Percentiles rank a stretch among this genome's conserved stretches.
These are phyloP conservation scores for Penicillium frequentans DNA, from an alignment of 2,329 filamentous ascomycete species.

Conservation along the genomic window DNA sequence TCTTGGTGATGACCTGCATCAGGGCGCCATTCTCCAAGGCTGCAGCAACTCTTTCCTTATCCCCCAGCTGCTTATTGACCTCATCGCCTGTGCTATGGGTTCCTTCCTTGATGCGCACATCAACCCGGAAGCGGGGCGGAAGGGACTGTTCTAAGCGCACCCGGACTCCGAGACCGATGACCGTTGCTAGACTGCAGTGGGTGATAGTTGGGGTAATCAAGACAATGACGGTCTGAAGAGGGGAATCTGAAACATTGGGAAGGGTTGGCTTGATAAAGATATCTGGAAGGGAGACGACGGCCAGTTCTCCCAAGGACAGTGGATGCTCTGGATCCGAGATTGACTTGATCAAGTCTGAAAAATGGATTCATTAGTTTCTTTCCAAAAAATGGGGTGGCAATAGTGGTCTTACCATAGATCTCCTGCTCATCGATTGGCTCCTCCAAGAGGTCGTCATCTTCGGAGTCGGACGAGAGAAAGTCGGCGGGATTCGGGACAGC, in stretches of 20 bases:
- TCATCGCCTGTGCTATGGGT: slow-evolving; percentile 94
- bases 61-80: slow-evolving; percentile 92
- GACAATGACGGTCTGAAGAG: slow-evolving; percentile 75
- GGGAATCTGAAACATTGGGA: slow-evolving; percentile 55
- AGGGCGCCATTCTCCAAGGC: slow-evolving; percentile 91
- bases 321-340: slow-evolving; percentile 98
- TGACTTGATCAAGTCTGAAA: slow-evolving; percentile 80
- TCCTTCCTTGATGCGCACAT: slow-evolving; percentile 92
- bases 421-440: slow-evolving; percentile 97
- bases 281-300: slow-evolving; percentile 93
- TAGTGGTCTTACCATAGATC: slow-evolving; percentile 70
- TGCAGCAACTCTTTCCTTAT: slow-evolving; percentile 95
- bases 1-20: slow-evolving; percentile 84
- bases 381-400: neutral
- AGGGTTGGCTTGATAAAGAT: slow-evolving; percentile 74
- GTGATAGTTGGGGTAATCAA: slow-evolving; percentile 95
- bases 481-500: slow-evolving; percentile 53
- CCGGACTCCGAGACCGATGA: slow-evolving; percentile 90
- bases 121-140: slow-evolving; percentile 86
- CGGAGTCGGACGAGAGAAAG: slow-evolving; percentile 47
- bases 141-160: slow-evolving; percentile 88
- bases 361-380: neutral
- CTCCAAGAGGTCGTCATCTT: slow-evolving; percentile 60
- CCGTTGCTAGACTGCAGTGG: slow-evolving; percentile 92
- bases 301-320: slow-evolving; percentile 85